A percentile compares a stretch with the other conserved stretches of the same genome.
Evolutionary conservation across 345 rosid genomes (phyloP).

Genomic region (Linum tenue): DNA sequence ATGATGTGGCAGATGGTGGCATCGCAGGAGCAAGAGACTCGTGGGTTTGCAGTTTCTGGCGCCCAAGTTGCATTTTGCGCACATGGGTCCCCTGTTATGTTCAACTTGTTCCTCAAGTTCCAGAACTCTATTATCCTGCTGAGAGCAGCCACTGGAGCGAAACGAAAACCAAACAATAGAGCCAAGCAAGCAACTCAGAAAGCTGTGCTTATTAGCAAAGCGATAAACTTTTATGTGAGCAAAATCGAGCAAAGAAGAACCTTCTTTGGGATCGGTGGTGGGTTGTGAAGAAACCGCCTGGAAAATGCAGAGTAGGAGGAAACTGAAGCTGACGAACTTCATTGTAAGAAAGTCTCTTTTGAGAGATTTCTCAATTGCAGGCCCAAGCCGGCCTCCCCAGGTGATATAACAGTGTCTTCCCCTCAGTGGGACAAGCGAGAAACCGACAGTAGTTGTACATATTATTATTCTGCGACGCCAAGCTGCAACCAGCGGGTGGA

Average conservation of each 20-base stretch:
- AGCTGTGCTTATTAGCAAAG: neutral
- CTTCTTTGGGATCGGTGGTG: slow-evolving; percentile 37
- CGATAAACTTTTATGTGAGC: neutral
- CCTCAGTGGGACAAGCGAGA: no score
- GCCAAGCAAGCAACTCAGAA: neutral
- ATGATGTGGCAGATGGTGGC: slow-evolving; percentile 38
- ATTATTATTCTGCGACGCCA: no score
- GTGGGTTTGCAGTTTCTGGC: slow-evolving; percentile 30
- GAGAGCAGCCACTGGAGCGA: slow-evolving; percentile 35
- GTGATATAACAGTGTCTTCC: no score
- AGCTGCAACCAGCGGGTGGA: no score
- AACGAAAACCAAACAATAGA: neutral
- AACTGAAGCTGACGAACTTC: slow-evolving; percentile 23
- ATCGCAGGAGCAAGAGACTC: slow-evolving; percentile 36
- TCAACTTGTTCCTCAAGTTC: slow-evolving; percentile 35
- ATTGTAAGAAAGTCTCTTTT: neutral
- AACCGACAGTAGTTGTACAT: no score
- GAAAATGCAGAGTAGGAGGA: slow-evolving; percentile 20
- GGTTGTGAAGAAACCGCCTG: slow-evolving; percentile 36
- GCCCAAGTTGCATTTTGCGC: slow-evolving; percentile 32
- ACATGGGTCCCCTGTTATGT: slow-evolving; percentile 36
- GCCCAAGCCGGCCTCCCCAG: no score
- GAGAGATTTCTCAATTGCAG: no score
- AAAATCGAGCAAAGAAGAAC: slow-evolving; percentile 10
- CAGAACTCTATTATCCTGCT: slow-evolving; percentile 35